These are phyloP conservation scores for Chlorella variabilis DNA, from an alignment of 163 green algal genomes.

Conservation along the genomic window DNA sequence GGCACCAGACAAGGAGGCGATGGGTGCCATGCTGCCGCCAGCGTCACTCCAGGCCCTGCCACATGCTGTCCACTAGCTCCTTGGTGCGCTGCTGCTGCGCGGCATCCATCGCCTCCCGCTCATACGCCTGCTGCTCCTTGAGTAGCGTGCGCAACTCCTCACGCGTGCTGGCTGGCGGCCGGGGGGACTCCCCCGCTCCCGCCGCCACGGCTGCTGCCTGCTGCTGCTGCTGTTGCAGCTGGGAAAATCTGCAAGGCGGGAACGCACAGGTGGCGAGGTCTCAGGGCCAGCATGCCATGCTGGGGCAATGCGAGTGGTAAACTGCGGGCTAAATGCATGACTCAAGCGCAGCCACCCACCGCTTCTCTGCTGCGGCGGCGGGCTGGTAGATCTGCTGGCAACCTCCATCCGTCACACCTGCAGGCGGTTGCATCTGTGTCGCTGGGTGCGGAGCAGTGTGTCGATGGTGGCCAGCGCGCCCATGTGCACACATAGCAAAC, in stretches of 20 bases:
- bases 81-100: conserved; percentile 31
- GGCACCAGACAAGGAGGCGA: too few relatives aligned
- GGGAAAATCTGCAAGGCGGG: conserved; percentile 1
- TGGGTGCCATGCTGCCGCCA: too few relatives aligned
- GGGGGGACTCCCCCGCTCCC: neutral
- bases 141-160: conserved; percentile 10
- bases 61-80: conserved; percentile 34
- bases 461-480: too few relatives aligned
- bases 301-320: too few relatives aligned
- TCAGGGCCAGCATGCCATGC: neutral
- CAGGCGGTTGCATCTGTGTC: neutral
- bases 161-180: neutral
- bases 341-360: too few relatives aligned
- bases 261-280: neutral
- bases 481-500: too few relatives aligned
- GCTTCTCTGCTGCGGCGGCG: conserved; percentile 32
- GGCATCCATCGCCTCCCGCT: conserved; percentile 14
- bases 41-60: conserved; percentile 50
- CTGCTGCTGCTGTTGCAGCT: neutral
- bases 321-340: too few relatives aligned
- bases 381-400: conserved; percentile 36
- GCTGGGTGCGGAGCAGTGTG: too few relatives aligned
- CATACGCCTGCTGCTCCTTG: conserved; percentile 18
- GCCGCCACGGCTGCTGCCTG: neutral
- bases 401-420: conserved; percentile 12